Evolutionary conservation across 2,329 filamentous ascomycete species (phyloP), one percentile per base, ranked within the genome.

Genomic region (Tympanopsis confertula): DNA sequence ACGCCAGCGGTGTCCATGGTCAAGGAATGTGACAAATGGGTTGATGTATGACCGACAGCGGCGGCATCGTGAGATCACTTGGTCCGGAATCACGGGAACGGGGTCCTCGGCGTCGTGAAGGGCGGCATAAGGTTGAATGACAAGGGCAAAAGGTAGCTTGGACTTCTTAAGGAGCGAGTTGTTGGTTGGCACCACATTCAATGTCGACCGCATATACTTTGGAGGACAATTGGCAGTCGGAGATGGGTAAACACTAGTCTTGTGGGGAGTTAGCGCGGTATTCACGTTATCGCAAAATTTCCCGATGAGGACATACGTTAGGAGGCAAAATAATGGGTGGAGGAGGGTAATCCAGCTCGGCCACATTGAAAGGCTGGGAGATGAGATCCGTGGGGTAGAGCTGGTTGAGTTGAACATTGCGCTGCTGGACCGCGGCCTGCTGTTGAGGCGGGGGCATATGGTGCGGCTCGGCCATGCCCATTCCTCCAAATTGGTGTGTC

Each of bases 1-100:
- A 53, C 89, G 82, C 91, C 91, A 98, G 54, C 91, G 77, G 63
- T 98, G 91, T 35, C 91, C 91, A 54, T 96, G 86, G 51, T 98
- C 91, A 43, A 98, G 67, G 65, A 98, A 98, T 35, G 86, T 86
- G 42, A 94, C 91, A 50, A 89, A 98, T 12, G 91, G 88, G 58
- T 96, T 96, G 68, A 96, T 96, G 59, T 96, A 96, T 39, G 89
- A 91, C 49, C 91, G 74, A 63, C 91, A 98, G 62, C 91, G 81
- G 59, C 91, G 78, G 68, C 91, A 98, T 53, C 91, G 81, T 40
- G 89, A 93, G 56, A 98, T 98, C 46, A 96, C 85, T 62, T 96
- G 91, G 57, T 98, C 91, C 54, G 94, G 84, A 19, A 96, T 84
- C 36, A 98, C 78, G 5, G 89, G 91, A 2, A 98, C 78, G 18